Evolutionary conservation across 179 eudicot species (phyloP).

Genomic region (Beta corolliflora): DNA sequence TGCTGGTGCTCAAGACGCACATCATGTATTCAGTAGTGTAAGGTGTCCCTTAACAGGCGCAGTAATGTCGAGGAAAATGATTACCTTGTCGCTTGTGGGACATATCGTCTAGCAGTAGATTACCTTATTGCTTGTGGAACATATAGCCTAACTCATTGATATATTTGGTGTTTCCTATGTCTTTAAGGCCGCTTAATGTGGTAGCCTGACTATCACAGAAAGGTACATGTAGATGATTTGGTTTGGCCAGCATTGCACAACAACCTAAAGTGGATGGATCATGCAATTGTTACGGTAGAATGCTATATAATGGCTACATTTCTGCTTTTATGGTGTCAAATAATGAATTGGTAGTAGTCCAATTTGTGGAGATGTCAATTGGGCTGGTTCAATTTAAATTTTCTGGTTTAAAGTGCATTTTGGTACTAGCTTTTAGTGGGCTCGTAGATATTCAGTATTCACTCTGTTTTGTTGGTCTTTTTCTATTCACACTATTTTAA

Average conservation of each 20-base stretch:
- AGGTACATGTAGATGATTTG: background rate
- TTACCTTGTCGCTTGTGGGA: background rate
- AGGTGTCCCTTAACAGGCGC: background rate
- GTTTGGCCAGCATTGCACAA: background rate
- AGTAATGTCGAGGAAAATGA: too few species aligned
- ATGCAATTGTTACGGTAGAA: background rate
- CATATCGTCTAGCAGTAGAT: background rate
- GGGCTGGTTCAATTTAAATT: too few species aligned
- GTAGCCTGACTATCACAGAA: background rate
- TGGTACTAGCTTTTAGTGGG: background rate
- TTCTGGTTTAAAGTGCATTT: background rate
- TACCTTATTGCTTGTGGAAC: too few species aligned
- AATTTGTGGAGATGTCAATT: background rate
- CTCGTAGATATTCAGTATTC: background rate
- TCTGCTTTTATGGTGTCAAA: background rate
- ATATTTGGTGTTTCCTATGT: background rate
- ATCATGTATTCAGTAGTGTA: background rate
- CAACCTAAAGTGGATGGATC: background rate
- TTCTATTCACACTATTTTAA: background rate
- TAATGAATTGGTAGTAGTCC: background rate
- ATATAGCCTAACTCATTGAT: background rate
- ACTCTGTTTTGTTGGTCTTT: background rate
- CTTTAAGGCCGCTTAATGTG: background rate
- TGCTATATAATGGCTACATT: background rate
- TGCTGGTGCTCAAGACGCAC: background rate